Conservation (phyloP, 257 asterid genomes). For the Solanum virginianum region DNA sequence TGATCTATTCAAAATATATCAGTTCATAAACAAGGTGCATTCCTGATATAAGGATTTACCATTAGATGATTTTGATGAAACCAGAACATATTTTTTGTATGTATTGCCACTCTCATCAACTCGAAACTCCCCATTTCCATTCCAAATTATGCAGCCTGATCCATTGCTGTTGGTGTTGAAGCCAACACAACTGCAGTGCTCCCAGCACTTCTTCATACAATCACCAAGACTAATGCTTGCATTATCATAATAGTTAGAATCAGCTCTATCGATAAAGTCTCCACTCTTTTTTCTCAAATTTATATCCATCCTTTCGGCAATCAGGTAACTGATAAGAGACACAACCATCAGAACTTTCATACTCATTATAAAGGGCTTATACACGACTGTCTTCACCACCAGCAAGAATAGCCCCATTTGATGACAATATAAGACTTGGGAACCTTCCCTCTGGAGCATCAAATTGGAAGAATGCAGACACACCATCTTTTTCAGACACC, state of each 20-base stretch:
- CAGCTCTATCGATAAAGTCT: not conserved
- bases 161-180: not conserved
- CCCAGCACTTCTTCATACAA: not conserved
- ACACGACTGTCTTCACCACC: not conserved
- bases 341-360: conserved; percentile 6
- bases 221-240: not conserved
- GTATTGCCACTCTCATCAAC: not conserved
- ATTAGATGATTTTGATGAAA: not conserved
- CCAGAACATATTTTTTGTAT: not conserved
- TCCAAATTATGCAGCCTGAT: not conserved
- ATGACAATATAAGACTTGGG: not conserved
- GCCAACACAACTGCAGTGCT: not conserved
- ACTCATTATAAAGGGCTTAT: not conserved
- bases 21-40: not conserved
- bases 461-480: not conserved
- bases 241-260: not conserved
- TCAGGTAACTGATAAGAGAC: not conserved
- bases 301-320: conserved; percentile 2
- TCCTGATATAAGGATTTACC: not conserved
- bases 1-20: not conserved
- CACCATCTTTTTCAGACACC: not conserved
- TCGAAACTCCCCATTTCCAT: not conserved
- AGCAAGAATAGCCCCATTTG: not conserved
- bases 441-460: not conserved
- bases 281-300: not conserved